phyloP scores from a whole-genome alignment of 2,329 filamentous ascomycete genomes.

The Teratosphaeria destructans region DNA sequence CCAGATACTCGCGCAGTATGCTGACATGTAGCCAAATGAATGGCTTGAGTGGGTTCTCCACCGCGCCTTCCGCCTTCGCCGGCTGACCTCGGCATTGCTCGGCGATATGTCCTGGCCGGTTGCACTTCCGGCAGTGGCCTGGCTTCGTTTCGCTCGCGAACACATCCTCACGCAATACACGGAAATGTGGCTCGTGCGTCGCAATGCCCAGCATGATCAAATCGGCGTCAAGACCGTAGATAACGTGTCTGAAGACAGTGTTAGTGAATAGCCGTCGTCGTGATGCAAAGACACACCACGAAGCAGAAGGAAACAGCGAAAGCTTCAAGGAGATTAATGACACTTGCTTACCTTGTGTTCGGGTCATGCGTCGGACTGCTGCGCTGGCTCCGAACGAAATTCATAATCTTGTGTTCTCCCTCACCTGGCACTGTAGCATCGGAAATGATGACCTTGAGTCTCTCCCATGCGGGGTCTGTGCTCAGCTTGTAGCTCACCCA shows the following conservation, averaged over 20 bases:
- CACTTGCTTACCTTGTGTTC: conserved; percentile 50
- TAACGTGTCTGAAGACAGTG: conserved; percentile 62
- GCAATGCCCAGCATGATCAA: conserved; percentile 96
- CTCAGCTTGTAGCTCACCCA: conserved; percentile 98
- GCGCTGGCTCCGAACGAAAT: conserved; percentile 89
- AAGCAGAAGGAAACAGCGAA: conserved; percentile 4
- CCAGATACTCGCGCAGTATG: conserved; percentile 83
- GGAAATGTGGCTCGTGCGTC: conserved; percentile 95
- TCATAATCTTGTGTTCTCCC: conserved; percentile 99
- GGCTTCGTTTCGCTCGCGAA: conserved; percentile 80
- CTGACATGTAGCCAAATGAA: conserved; percentile 98
- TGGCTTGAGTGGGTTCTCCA: conserved; percentile 78
- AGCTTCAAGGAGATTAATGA: not conserved
- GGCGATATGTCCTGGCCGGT: conserved; percentile 83
- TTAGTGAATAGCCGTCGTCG: conserved; percentile 11
- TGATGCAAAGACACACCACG: not conserved
- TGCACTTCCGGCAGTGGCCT: conserved; percentile 76
- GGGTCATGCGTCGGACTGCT: conserved; percentile 85
- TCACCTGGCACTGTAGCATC: conserved; percentile 96
- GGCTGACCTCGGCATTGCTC: conserved; percentile 76
- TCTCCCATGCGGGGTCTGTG: conserved; percentile 90
- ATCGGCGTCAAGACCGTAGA: conserved; percentile 95
- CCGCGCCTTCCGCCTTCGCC: conserved; percentile 62
- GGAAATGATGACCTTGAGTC: conserved; percentile 95
- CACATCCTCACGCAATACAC: conserved; percentile 91